Base-by-base conservation (phyloP, 2,329 filamentous ascomycete genomes). In the Coniochaeta hoffmannii region DNA sequence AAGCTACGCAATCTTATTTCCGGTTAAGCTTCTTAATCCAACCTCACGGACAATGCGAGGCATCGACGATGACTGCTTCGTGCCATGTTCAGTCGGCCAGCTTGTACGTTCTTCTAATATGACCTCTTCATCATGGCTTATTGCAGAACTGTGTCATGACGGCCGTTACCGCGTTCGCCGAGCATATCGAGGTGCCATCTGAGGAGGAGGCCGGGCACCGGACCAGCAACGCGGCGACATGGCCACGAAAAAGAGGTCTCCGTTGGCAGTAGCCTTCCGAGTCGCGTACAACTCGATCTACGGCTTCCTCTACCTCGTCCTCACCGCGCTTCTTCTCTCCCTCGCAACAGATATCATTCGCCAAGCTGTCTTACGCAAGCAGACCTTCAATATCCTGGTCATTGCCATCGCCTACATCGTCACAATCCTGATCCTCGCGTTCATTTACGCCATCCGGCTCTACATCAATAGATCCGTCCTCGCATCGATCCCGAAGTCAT, bases 391-490 rank as follows among this genome's bases (percentile, higher is more conserved):
- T 69, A 83, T 95, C 65, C 88, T 94, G 73, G 86, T 94, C 66
- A 82, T 97, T 62, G 82, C 83, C 54, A 85, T 88, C 57, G 81
- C 82, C 64, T 95, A 95, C 67, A 72, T 92, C 56, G 74, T 90
- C 50, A 90, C 90, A 14, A 76, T 87, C 49, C 59, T 89, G 49
- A 73, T 91, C 54, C 81, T 90, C 44, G 71, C 83, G 46, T 83
- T 96, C 63, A 82, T 97, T 64, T 97, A 96, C 69, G 81, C 86
- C 55, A 83, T 85, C 54, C 81, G 94, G n/a, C 81, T 97, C 19
- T 97, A 93, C 71, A 89, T 93, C 54, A 95, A 90, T 65, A 85
- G 89, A 59, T 88, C 81, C 49, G 85, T 89, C 9, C 79, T 97
- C 9, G 82, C 86, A 17, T 86, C 83, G 4, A 96, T 99, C 57